Evolutionary conservation across 208 protist species (phyloP).

Genomic region (Wallacemonas sp.): DNA sequence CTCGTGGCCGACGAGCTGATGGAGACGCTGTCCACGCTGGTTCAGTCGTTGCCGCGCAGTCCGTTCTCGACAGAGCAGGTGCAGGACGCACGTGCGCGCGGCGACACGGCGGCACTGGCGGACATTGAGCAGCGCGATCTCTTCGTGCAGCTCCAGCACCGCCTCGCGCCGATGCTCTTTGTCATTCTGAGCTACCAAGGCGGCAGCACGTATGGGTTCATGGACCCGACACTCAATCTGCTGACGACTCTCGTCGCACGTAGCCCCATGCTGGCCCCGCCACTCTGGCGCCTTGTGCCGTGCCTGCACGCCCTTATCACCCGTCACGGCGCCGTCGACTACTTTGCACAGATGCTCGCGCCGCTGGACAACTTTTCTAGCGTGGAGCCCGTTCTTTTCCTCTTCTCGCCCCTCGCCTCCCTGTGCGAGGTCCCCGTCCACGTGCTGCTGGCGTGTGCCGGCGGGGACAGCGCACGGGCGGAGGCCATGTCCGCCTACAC

Average conservation of each 20-base stretch:
- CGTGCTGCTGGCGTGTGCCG: conserved; percentile 6
- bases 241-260: conserved; percentile 82
- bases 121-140: conserved; percentile 33
- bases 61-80: conserved; percentile 2
- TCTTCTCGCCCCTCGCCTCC: conserved; percentile 32
- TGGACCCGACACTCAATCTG: conserved; percentile 83
- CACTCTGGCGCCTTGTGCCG: conserved; percentile 66
- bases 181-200: conserved; percentile 59
- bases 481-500: conserved; percentile 37
- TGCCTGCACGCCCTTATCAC: conserved; percentile 65
- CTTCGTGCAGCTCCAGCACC: conserved; percentile 62
- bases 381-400: conserved; percentile 69
- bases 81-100: conserved; percentile 1
- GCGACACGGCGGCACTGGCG: neutral
- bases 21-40: conserved; percentile 76
- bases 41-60: conserved; percentile 59
- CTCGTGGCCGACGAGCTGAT: conserved; percentile 83
- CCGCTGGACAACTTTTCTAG: conserved; percentile 91
- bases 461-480: conserved; percentile 15
- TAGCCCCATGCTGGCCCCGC: conserved; percentile 56
- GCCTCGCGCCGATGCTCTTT: conserved; percentile 71
- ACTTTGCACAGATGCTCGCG: conserved; percentile 82
- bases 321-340: conserved; percentile 75
- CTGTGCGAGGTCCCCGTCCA: conserved; percentile 26
- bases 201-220: conserved; percentile 78